These are phyloP conservation scores for Globisporangium barbulae DNA, from an alignment of 352 stramenopile genomes.

Conservation along the genomic window DNA sequence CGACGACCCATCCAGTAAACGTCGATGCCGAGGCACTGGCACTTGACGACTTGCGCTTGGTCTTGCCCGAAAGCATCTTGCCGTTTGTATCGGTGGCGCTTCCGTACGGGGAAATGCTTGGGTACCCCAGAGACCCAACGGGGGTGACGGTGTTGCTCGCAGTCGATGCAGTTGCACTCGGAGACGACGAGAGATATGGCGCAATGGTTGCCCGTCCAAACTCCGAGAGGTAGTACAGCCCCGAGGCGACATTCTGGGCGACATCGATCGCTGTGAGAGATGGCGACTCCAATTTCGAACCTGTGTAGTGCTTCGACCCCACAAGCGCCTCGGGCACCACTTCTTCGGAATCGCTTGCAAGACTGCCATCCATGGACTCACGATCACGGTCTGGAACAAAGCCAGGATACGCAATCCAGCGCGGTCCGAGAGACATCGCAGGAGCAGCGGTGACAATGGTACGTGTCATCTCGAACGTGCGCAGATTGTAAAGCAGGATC, in stretches of 20 bases:
- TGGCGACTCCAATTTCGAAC: conserved; percentile 25
- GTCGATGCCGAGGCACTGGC: conserved; percentile 19
- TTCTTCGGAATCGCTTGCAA: conserved; percentile 49
- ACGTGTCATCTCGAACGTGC: conserved; percentile 40
- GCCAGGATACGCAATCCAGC: conserved; percentile 71
- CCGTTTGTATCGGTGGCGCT: conserved; percentile 10
- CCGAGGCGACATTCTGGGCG: conserved; percentile 84
- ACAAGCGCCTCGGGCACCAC: conserved; percentile 27
- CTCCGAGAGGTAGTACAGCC: conserved; percentile 82
- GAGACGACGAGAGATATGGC: conserved; percentile 70
- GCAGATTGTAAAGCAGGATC: conserved; percentile 63
- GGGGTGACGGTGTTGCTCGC: conserved; percentile 17
- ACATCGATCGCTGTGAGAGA: conserved; percentile 74
- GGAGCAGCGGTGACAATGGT: conserved; percentile 47
- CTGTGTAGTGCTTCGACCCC: conserved; percentile 12
- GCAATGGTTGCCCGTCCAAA: conserved; percentile 63
- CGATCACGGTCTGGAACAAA: conserved; percentile 25
- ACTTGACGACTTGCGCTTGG: conserved; percentile 15
- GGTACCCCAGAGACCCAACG: conserved; percentile 20
- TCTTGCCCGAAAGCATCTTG: conserved; percentile 6
- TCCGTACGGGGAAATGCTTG: conserved; percentile 15
- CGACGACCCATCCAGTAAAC: conserved; percentile 55
- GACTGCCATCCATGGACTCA: conserved; percentile 22
- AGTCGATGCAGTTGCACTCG: conserved; percentile 24
- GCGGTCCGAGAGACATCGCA: conserved; percentile 59